phyloP scores from a whole-genome alignment of 2,329 filamentous ascomycete genomes.

The Colletotrichum navitas region DNA sequence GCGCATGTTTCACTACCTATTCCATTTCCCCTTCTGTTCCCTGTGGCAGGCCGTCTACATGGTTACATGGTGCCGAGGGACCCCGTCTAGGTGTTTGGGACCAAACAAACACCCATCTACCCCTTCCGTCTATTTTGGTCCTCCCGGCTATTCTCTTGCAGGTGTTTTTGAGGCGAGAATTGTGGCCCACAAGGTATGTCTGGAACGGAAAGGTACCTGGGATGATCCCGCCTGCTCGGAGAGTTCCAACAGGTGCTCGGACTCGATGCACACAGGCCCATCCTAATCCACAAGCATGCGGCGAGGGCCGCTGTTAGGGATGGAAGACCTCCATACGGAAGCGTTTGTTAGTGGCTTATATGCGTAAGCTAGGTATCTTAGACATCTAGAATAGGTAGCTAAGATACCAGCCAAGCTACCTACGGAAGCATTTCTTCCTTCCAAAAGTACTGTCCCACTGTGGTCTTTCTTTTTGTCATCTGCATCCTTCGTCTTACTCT shows the following conservation, averaged over 20 bases:
- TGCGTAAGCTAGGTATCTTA: no score
- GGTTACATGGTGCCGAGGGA: constrained; percentile 22
- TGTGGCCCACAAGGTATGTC: constrained; percentile 1
- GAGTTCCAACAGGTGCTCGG: constrained; percentile 28
- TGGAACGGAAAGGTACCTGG: constrained; percentile 30
- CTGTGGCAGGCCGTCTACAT: constrained; percentile 26
- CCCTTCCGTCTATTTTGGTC: constrained; percentile 35
- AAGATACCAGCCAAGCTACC: neutral
- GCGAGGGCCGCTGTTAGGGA: no score
- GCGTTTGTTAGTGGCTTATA: no score
- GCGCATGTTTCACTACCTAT: constrained; percentile 23
- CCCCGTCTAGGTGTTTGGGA: neutral
- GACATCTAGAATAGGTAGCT: no score
- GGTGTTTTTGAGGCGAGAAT: constrained; percentile 24
- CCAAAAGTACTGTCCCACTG: neutral
- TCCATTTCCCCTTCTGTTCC: constrained; percentile 7
- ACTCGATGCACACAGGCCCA: constrained; percentile 23
- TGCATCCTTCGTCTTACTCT: constrained; percentile 10
- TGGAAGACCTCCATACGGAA: no score
- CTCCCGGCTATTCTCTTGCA: neutral
- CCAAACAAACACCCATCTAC: constrained; percentile 27
- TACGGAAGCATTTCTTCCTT: constrained; percentile 2
- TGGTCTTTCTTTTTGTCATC: neutral
- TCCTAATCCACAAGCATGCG: neutral
- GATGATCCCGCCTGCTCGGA: constrained; percentile 34